Percentiles rank a stretch among this genome's conserved stretches.
Evolutionary conservation across 495 filamentous ascomycete genomes (phyloP).

Genomic region (Trichocladium uniseriatum): DNA sequence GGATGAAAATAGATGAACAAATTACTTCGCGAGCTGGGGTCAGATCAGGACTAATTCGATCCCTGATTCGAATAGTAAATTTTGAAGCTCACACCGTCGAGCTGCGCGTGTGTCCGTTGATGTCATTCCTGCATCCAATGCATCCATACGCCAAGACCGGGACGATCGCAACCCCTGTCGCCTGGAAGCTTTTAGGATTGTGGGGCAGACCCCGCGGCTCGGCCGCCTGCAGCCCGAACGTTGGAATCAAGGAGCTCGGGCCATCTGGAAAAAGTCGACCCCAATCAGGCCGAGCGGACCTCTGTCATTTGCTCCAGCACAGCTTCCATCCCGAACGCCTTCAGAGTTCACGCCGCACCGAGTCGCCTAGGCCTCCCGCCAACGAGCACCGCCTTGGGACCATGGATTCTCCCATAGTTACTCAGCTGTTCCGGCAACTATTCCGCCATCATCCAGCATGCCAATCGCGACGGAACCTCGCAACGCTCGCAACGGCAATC

Average conservation of each 20-base stretch:
- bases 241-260: slow-evolving; percentile 19
- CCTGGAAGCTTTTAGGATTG: too few species aligned
- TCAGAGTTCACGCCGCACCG: not conserved
- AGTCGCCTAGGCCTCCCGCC: not conserved
- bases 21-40: too few species aligned
- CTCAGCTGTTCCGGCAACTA: slow-evolving; percentile 72
- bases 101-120: too few species aligned
- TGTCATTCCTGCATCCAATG: slow-evolving; percentile 9
- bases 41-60: too few species aligned
- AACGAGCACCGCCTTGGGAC: not conserved
- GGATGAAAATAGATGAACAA: too few species aligned
- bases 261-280: slow-evolving; percentile 19
- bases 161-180: not conserved
- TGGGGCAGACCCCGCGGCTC: not conserved
- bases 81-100: too few species aligned
- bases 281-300: not conserved
- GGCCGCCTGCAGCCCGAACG: not conserved
- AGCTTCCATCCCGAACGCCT: not conserved
- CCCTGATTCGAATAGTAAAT: too few species aligned
- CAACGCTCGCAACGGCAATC: slow-evolving; percentile 31
- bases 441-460: slow-evolving; percentile 70
- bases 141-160: too few species aligned
- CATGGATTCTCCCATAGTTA: slow-evolving; percentile 80
- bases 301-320: not conserved
- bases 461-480: slow-evolving; percentile 45